phyloP scores from a whole-genome alignment of 2,329 filamentous ascomycete genomes.

The Cladosporium sp. region DNA sequence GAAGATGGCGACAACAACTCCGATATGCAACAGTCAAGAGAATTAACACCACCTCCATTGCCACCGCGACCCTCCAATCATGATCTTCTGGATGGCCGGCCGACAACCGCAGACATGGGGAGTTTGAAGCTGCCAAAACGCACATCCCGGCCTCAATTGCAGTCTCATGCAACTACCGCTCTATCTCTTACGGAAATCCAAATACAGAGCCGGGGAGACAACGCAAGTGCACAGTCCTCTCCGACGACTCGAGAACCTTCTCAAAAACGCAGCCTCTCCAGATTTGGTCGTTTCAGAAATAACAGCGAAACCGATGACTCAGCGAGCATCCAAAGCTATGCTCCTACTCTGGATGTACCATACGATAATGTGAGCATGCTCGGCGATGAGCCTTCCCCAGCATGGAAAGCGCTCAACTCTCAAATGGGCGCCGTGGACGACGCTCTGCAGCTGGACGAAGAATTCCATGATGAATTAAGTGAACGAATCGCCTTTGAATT shows the following conservation, averaged over 20 bases:
- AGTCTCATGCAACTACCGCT: slow-evolving; percentile 77
- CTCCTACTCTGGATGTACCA: slow-evolving; percentile 61
- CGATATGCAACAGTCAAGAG: slow-evolving; percentile 29
- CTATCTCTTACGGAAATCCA: slow-evolving; percentile 79
- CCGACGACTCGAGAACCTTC: slow-evolving; percentile 37
- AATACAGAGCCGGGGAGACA: slow-evolving; percentile 66
- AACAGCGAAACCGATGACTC: slow-evolving; percentile 62
- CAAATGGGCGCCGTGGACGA: slow-evolving; percentile 59
- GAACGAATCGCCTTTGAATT: slow-evolving; percentile 76
- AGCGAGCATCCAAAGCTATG: slow-evolving; percentile 66
- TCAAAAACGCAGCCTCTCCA: slow-evolving; percentile 41
- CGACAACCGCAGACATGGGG: slow-evolving; percentile 24
- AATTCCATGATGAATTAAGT: slow-evolving; percentile 52
- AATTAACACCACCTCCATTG: slow-evolving; percentile 39
- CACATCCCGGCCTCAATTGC: slow-evolving; percentile 42
- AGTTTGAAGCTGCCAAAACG: slow-evolving; percentile 38
- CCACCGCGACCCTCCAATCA: slow-evolving; percentile 36
- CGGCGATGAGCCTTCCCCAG: slow-evolving; percentile 66
- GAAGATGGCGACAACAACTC: background rate
- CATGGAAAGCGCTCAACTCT: slow-evolving; percentile 66
- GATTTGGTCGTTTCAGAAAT: slow-evolving; percentile 45
- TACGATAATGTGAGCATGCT: slow-evolving; percentile 82
- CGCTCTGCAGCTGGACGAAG: slow-evolving; percentile 60
- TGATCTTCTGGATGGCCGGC: slow-evolving; percentile 33
- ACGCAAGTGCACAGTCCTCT: slow-evolving; percentile 27